phyloP scores from a whole-genome alignment of 768 basidiomycete species.

The Pisolithus tinctorius region DNA sequence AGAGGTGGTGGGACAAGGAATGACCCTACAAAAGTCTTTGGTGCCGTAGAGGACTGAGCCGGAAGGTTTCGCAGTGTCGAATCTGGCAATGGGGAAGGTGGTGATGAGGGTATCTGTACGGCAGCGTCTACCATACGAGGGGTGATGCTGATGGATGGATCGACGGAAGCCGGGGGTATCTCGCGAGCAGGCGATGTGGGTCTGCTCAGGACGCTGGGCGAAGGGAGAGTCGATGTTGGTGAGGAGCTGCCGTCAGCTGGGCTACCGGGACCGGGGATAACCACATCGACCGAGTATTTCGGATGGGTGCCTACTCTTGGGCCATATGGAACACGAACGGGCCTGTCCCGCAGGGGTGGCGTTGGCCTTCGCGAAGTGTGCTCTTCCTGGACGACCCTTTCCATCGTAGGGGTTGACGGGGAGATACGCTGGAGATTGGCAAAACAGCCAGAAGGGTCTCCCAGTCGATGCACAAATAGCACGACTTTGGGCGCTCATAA shows the following conservation, averaged over 20 bases:
- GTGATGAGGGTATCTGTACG: slow-evolving; percentile 6
- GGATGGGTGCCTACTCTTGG: slow-evolving; percentile 14
- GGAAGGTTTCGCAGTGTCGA: slow-evolving; percentile 3
- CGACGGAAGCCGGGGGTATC: not conserved
- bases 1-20: slow-evolving; percentile 28
- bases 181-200: slow-evolving; percentile 3
- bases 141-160: not conserved
- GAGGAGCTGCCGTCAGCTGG: slow-evolving; percentile 7
- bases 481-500: not conserved
- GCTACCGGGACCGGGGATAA: not conserved
- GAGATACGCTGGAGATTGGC: not conserved
- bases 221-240: not conserved
- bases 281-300: slow-evolving; percentile 11
- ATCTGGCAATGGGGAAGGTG: slow-evolving; percentile 5
- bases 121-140: slow-evolving; percentile 6
- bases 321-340: slow-evolving; percentile 14
- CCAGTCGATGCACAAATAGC: not conserved
- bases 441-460: not conserved
- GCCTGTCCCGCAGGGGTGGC: slow-evolving; percentile 15
- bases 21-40: slow-evolving; percentile 13
- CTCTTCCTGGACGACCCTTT: slow-evolving; percentile 11
- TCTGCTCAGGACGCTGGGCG: slow-evolving; percentile 1
- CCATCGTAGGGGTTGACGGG: slow-evolving; percentile 4
- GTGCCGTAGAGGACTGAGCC: slow-evolving; percentile 3
- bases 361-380: slow-evolving; percentile 7